Conservation (phyloP, 306 rosid genomes). For the Argentina anserina region DNA sequence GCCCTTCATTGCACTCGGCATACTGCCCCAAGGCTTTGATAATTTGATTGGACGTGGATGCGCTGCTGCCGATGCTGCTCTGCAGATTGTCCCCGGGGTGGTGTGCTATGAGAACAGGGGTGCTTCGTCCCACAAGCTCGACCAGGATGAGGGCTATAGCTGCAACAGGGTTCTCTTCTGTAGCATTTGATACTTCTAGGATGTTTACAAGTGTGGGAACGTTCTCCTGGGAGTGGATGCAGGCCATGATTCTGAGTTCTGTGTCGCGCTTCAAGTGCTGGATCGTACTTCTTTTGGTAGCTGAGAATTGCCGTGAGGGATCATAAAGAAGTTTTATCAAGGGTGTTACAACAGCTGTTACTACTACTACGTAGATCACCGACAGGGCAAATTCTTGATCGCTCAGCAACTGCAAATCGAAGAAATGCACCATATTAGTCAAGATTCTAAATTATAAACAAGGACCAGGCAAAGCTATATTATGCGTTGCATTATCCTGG, state of each 20-base stretch:
- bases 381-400: constrained; percentile 43
- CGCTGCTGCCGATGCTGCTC: background rate
- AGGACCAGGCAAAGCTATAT: background rate
- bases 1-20: constrained; percentile 32
- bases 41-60: constrained; percentile 28
- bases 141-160: constrained; percentile 45
- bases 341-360: constrained; percentile 52
- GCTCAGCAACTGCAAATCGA: constrained; percentile 33
- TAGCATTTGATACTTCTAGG: constrained; percentile 58
- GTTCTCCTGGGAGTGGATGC: constrained; percentile 42
- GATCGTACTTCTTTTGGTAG: constrained; percentile 36
- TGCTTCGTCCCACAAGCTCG: constrained; percentile 49
- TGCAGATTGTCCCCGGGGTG: constrained; percentile 5
- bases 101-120: constrained; percentile 55
- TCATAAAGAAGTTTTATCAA: constrained; percentile 35
- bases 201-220: constrained; percentile 48
- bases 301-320: constrained; percentile 40
- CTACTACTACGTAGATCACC: constrained; percentile 25
- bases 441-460: background rate
- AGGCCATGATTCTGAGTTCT: constrained; percentile 48
- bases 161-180: constrained; percentile 36
- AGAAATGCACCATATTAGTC: background rate
- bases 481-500: background rate
- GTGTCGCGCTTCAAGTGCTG: constrained; percentile 42
- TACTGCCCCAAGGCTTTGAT: constrained; percentile 51